Evolutionary conservation across 768 basidiomycete species (phyloP).

Genomic region (Suillus spraguei): DNA sequence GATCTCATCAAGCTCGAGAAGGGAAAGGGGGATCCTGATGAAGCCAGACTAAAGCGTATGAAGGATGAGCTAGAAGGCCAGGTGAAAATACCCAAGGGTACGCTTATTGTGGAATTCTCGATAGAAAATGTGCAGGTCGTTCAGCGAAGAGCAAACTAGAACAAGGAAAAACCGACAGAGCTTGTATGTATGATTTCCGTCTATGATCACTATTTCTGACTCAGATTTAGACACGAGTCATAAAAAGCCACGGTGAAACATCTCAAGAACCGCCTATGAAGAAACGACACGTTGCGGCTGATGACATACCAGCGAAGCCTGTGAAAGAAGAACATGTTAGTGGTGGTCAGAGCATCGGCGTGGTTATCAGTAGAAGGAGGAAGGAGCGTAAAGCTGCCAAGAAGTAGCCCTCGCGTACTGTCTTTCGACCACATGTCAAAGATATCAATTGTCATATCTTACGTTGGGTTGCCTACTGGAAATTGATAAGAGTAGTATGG

Average conservation of each 20-base stretch:
- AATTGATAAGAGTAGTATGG: neutral
- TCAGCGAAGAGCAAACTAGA: conserved; percentile 64
- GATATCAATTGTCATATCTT: neutral
- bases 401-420: conserved; percentile 3
- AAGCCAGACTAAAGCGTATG: conserved; percentile 56
- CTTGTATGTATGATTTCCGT: conserved; percentile 2
- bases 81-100: conserved; percentile 44
- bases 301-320: conserved; percentile 25
- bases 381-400: conserved; percentile 56
- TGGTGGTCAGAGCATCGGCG: conserved; percentile 53
- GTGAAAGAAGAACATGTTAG: conserved; percentile 24
- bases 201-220: neutral
- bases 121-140: conserved; percentile 94
- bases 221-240: conserved; percentile 7
- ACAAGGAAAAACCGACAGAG: conserved; percentile 37
- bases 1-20: conserved; percentile 61
- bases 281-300: conserved; percentile 38
- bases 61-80: conserved; percentile 51
- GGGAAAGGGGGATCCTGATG: conserved; percentile 47
- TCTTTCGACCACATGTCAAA: neutral
- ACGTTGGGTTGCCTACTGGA: neutral
- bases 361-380: conserved; percentile 80
- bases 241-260: conserved; percentile 13
- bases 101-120: conserved; percentile 92
- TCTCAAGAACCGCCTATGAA: conserved; percentile 41